Conservation (phyloP, 352 stramenopile genomes). For the Globisporangium megalacanthum region DNA sequence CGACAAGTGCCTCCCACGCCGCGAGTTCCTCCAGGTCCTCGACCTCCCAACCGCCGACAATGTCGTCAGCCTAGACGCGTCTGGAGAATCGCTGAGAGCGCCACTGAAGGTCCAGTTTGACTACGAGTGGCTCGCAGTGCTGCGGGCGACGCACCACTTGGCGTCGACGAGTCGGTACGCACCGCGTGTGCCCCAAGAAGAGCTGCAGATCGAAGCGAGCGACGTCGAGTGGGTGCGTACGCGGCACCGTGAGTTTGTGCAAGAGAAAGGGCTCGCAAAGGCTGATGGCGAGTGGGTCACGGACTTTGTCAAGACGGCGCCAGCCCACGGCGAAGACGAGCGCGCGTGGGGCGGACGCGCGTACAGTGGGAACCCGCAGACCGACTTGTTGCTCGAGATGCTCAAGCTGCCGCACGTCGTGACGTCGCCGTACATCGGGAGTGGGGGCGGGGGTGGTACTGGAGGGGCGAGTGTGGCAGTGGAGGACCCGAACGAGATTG, state of each 20-base stretch:
- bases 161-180: conserved; percentile 56
- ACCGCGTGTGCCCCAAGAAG: conserved; percentile 62
- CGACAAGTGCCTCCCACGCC: conserved; percentile 97
- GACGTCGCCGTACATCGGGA: conserved; percentile 81
- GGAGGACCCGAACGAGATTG: conserved; percentile 54
- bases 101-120: conserved; percentile 89
- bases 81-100: neutral
- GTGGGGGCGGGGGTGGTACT: neutral
- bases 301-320: conserved; percentile 77
- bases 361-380: conserved; percentile 91
- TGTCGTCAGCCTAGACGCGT: neutral
- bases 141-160: conserved; percentile 90
- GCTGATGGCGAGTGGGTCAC: conserved; percentile 56
- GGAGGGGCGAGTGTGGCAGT: conserved; percentile 8
- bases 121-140: conserved; percentile 92
- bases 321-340: conserved; percentile 46
- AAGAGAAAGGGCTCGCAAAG: conserved; percentile 49
- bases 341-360: conserved; percentile 13
- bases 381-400: conserved; percentile 89
- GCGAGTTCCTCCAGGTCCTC: conserved; percentile 94
- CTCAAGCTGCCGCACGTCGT: conserved; percentile 93
- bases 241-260: conserved; percentile 39
- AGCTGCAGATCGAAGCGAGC: conserved; percentile 66
- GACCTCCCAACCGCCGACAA: conserved; percentile 42
- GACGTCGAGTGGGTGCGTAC: conserved; percentile 77